phyloP scores from a whole-genome alignment of 495 filamentous ascomycete species.

The Penicillium desertorum region DNA sequence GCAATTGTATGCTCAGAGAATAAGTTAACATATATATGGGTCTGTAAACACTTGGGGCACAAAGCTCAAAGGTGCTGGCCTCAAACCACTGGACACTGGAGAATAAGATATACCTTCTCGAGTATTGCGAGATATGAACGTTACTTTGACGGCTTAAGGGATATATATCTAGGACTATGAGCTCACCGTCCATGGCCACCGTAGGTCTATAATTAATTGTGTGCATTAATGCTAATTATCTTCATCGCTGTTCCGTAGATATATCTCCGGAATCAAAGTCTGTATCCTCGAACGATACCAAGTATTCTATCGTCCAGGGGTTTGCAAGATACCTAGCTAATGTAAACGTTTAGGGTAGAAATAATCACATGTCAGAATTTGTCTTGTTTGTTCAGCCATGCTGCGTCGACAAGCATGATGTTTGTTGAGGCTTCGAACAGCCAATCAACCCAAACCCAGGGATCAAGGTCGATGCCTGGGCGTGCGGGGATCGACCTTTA shows the following conservation, averaged over 20 bases:
- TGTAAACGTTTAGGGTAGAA: slow-evolving; percentile 4
- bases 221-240: neutral
- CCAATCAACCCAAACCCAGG: neutral
- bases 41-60: neutral
- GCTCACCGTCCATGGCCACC: neutral
- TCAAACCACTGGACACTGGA: neutral
- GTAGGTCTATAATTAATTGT: neutral
- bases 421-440: neutral
- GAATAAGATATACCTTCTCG: neutral
- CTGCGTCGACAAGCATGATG: neutral
- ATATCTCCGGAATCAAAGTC: neutral
- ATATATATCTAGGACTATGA: neutral
- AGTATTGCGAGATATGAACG: neutral
- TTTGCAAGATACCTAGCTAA: neutral
- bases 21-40: neutral
- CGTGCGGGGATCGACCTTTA: slow-evolving; percentile 1
- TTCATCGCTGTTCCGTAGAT: neutral
- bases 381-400: slow-evolving; percentile 2
- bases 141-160: neutral
- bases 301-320: neutral
- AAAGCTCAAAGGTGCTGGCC: neutral
- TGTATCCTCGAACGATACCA: neutral
- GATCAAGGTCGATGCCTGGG: neutral
- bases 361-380: slow-evolving; percentile 9
- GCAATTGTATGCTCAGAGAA: neutral